Evolutionary conservation across 257 asterid genomes (phyloP).

Genomic region (Solanum dulcamara): DNA sequence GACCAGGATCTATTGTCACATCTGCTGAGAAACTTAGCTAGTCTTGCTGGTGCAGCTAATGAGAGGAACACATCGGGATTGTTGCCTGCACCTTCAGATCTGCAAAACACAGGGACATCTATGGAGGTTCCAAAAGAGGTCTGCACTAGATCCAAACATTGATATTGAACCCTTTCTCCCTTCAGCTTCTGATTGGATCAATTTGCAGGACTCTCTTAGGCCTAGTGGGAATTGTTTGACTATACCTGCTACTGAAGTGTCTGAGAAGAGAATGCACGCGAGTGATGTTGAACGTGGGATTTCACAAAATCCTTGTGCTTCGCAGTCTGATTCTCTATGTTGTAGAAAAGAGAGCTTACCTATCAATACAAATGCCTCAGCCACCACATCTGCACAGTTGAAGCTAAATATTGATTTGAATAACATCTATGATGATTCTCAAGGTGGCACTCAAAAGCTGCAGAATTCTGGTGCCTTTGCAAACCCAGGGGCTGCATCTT

Average conservation of each 20-base stretch:
- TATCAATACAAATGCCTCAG: constrained; percentile 20
- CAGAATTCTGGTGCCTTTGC: constrained; percentile 22
- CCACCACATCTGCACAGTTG: constrained; percentile 21
- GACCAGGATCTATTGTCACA: constrained; percentile 36
- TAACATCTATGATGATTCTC: constrained; percentile 66
- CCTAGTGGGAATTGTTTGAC: constrained; percentile 8
- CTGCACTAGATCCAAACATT: neutral
- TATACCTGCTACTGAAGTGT: constrained; percentile 8
- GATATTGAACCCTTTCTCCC: neutral
- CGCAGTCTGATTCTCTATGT: constrained; percentile 19
- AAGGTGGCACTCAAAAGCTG: constrained; percentile 47
- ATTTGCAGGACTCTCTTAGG: constrained; percentile 19
- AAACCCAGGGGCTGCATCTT: constrained; percentile 23
- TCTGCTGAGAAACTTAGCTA: constrained; percentile 35
- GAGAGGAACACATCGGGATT: constrained; percentile 13
- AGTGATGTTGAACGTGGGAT: constrained; percentile 29
- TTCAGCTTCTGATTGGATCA: constrained; percentile 9
- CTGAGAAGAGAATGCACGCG: constrained; percentile 1
- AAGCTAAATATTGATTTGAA: constrained; percentile 68
- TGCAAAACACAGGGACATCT: constrained; percentile 14
- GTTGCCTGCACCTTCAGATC: constrained; percentile 19
- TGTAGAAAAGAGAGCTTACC: constrained; percentile 22
- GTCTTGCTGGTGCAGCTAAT: constrained; percentile 16
- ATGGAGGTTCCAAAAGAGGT: constrained; percentile 23
- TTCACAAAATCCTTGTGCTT: constrained; percentile 19